Evolutionary conservation across 768 basidiomycete species (phyloP).

Genomic region (Pisolithus tinctorius): DNA sequence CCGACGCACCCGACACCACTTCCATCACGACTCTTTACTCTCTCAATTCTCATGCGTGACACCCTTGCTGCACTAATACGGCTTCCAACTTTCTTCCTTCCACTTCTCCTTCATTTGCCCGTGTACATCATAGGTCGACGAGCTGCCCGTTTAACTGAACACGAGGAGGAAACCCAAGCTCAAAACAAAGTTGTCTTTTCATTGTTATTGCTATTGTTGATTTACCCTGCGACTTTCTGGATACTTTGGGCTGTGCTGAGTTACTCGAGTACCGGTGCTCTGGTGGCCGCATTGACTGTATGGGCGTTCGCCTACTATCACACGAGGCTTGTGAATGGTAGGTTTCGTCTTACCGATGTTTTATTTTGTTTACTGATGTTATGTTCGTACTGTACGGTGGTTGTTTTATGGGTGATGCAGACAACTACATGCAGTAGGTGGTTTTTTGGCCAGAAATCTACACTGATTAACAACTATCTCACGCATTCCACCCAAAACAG

Average conservation of each 20-base stretch:
- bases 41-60: conserved; percentile 73
- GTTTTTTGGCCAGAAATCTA: neutral
- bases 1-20: conserved; percentile 63
- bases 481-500: conserved; percentile 33
- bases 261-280: conserved; percentile 66
- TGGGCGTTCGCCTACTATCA: conserved; percentile 84
- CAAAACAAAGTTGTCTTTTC: conserved; percentile 96
- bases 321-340: conserved; percentile 76
- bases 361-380: conserved; percentile 9
- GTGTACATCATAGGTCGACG: conserved; percentile 76
- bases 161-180: conserved; percentile 92
- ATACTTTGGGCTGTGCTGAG: conserved; percentile 79
- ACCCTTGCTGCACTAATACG: conserved; percentile 62
- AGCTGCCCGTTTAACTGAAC: conserved; percentile 67
- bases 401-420: conserved; percentile 26
- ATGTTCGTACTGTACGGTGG: neutral
- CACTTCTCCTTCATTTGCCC: conserved; percentile 77
- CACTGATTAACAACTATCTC: conserved; percentile 1
- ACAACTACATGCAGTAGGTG: conserved; percentile 72
- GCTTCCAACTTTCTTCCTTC: conserved; percentile 86
- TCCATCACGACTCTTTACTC: conserved; percentile 77
- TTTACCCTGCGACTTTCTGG: conserved; percentile 83
- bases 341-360: conserved; percentile 28
- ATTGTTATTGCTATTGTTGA: conserved; percentile 60
- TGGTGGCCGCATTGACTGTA: conserved; percentile 61